These are phyloP conservation scores for Pichia sp. DNA, from an alignment of 1,139 yeast species.

Conservation along the genomic window DNA sequence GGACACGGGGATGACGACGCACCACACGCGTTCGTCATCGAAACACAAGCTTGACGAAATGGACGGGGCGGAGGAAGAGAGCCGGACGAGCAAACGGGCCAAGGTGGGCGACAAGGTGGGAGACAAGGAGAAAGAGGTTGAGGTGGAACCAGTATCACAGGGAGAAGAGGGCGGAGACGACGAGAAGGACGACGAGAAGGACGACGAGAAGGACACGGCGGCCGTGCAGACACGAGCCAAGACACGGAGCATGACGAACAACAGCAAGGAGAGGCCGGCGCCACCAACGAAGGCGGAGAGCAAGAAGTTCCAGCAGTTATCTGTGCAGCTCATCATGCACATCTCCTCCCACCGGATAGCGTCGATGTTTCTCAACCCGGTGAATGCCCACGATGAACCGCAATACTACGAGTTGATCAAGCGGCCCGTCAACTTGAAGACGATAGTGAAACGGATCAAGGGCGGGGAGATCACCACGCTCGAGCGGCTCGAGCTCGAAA, in stretches of 20 bases:
- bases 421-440: constrained; percentile 65
- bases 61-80: not conserved
- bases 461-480: constrained; percentile 49
- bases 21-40: not conserved
- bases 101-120: not conserved
- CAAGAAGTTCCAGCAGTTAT: constrained; percentile 51
- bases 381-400: constrained; percentile 62
- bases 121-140: too few relatives aligned
- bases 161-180: not conserved
- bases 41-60: constrained; percentile 9
- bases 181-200: constrained; percentile 3
- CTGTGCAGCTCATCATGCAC: constrained; percentile 56
- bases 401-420: constrained; percentile 59
- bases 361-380: constrained; percentile 69
- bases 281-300: constrained; percentile 3
- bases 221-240: constrained; percentile 8
- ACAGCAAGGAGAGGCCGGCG: not conserved
- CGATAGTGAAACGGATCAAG: constrained; percentile 54
- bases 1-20: not conserved
- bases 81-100: constrained; percentile 1
- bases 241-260: constrained; percentile 12
- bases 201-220: not conserved
- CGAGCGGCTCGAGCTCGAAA: constrained; percentile 58
- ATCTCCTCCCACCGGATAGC: constrained; percentile 71
- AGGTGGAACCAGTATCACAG: too few relatives aligned